These are phyloP conservation scores for Chaetoceros muelleri DNA, from an alignment of 108 stramenopile genomes.

Conservation along the genomic window DNA sequence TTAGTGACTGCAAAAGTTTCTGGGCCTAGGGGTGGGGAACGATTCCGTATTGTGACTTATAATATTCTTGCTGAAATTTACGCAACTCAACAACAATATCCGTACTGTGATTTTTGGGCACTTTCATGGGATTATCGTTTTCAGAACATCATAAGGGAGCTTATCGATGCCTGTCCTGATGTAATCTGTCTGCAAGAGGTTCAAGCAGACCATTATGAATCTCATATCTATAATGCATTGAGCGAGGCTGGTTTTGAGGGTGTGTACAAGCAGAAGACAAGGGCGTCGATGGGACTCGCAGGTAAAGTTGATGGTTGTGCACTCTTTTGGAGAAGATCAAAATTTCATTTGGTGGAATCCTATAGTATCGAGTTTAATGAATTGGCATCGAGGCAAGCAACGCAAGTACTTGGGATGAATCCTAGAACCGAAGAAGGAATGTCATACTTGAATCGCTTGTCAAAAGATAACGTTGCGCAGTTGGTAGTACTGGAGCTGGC, in stretches of 20 bases:
- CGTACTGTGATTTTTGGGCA: conserved; percentile 96
- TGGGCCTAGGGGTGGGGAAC: conserved; percentile 53
- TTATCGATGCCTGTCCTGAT: conserved; percentile 90
- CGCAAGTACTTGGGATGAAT: conserved; percentile 74
- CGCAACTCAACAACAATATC: conserved; percentile 96
- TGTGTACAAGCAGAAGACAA: conserved; percentile 95
- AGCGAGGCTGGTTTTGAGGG: conserved; percentile 90
- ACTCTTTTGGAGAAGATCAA: conserved; percentile 87
- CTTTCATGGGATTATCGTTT: conserved; percentile 90
- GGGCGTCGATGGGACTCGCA: conserved; percentile 88
- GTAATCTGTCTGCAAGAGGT: conserved; percentile 98
- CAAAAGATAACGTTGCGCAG: conserved; percentile 97
- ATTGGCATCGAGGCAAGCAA: conserved; percentile 81
- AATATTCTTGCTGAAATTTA: conserved; percentile 98
- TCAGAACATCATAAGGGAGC: conserved; percentile 88
- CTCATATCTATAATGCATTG: conserved; percentile 82
- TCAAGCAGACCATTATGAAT: conserved; percentile 95
- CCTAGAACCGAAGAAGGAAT: conserved; percentile 76
- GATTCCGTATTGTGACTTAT: conserved; percentile 92
- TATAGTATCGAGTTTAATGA: conserved; percentile 98
- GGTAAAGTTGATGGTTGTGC: conserved; percentile 99
- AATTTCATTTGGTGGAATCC: conserved; percentile 89
- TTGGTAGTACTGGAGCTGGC: conserved; percentile 89
- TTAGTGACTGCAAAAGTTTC: conserved; percentile 59
- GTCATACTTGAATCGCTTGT: conserved; percentile 82